Evolutionary conservation across 1,139 yeast species (phyloP).

Genomic region (Yamadazyma sp.): DNA sequence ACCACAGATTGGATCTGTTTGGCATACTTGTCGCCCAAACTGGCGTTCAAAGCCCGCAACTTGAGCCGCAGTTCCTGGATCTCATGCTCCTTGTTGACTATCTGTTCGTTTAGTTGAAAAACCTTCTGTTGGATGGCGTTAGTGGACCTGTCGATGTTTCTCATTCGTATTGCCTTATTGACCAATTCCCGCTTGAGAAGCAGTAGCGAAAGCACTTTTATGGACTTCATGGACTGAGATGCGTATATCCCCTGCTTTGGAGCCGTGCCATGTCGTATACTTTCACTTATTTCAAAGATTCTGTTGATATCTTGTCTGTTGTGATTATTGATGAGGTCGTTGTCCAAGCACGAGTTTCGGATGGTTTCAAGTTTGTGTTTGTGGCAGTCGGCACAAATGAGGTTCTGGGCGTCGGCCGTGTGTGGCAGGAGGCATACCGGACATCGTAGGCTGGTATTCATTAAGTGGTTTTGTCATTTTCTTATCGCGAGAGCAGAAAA

Average conservation of each 20-base stretch:
- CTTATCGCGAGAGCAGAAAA: constrained; percentile 4
- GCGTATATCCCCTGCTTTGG: constrained; percentile 8
- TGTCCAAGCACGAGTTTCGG: constrained; percentile 25
- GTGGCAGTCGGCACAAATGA: constrained; percentile 24
- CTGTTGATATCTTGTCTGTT: constrained; percentile 27
- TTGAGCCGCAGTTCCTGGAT: constrained; percentile 10
- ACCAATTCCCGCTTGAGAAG: constrained; percentile 38
- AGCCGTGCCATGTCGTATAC: constrained; percentile 15
- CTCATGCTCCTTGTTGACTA: constrained; percentile 13
- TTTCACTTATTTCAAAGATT: constrained; percentile 22
- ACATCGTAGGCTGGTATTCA: constrained; percentile 12
- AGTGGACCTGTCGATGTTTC: constrained; percentile 22
- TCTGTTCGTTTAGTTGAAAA: constrained; percentile 14
- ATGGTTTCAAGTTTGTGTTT: constrained; percentile 21
- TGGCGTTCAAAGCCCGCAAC: not conserved
- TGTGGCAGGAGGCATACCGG: constrained; percentile 17
- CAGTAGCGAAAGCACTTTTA: constrained; percentile 43
- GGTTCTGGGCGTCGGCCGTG: constrained; percentile 10
- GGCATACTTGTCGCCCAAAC: not conserved
- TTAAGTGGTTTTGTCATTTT: no score
- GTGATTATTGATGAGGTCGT: constrained; percentile 21
- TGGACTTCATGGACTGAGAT: constrained; percentile 17
- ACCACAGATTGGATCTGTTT: not conserved
- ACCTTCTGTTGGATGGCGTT: constrained; percentile 18
- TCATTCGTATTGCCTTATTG: constrained; percentile 24